Evolutionary conservation across 2,329 filamentous ascomycete genomes (phyloP), one percentile per base, ranked within the genome.

Genomic region (Chaetomium globosum): DNA sequence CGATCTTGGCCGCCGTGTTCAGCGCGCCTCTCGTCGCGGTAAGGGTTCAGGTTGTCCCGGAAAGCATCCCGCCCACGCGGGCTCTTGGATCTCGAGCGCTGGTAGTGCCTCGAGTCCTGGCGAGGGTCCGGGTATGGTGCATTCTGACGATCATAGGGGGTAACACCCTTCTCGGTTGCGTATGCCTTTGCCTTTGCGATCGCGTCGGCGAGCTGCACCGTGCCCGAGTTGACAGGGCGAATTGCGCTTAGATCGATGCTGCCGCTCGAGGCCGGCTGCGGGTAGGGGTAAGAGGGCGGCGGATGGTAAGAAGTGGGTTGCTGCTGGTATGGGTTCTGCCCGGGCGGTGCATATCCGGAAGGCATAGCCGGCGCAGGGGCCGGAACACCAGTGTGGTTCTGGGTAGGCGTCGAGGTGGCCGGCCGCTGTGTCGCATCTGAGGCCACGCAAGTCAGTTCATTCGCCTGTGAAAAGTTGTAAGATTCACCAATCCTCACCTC

Each of bases 101-200:
- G 80, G 75, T 90, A 92, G 23, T 80, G 80, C 73, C 88, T 82
- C 65, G 80, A 79, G 64, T 82, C 76, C 68, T 83, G 75, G 72
- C 83, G 77, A 71, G 79, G 71, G 71, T 81, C 77, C 70, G 77
- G 65, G 54, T 83, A 85, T 2, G 62, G 64, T 60, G 78, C 78
- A 62, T 78, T 77, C 49, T 83, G 82, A 59, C 86, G 81, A 58
- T 89, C 86, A 75, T 88, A 89, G 19, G 83, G 81, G 46, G 83
- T 79, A 39, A 92, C 81, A 67, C 91, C 91, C 74, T 92, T 91
- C 75, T 94, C 89, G 33, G 90, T 87, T 49, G 92, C 91, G 76
- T 91, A 91, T 51, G 89, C 90, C 75, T 91, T 90, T 55, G 92
- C 92, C 75, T 93, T 92, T 48, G 92, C 91, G 72, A 96, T 89